These are phyloP conservation scores for Cocos nucifera DNA, from an alignment of 176 grass and related monocot genomes.

Conservation along the genomic window DNA sequence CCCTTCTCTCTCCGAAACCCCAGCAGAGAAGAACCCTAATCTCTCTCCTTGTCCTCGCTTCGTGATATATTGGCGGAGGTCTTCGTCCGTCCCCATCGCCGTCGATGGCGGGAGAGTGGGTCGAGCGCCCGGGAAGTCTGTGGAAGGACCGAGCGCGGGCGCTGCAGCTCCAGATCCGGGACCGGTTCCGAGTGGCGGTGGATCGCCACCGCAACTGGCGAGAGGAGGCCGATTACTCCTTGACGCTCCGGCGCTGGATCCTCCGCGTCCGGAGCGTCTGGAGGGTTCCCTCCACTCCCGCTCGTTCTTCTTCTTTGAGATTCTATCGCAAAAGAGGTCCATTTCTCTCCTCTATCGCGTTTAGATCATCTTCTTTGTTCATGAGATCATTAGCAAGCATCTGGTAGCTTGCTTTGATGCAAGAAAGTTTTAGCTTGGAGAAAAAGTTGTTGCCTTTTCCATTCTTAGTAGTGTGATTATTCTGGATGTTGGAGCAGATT, in stretches of 20 bases:
- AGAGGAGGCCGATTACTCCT: conserved; percentile 26
- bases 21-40: neutral
- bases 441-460: too few species aligned
- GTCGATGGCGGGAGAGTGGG: conserved; percentile 31
- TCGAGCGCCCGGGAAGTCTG: conserved; percentile 35
- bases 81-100: neutral
- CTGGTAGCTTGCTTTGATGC: too few species aligned
- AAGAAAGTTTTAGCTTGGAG: too few species aligned
- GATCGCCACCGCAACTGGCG: conserved; percentile 42
- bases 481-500: too few species aligned
- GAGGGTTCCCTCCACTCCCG: conserved; percentile 6
- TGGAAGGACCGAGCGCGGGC: conserved; percentile 59
- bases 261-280: conserved; percentile 36
- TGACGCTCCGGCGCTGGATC: conserved; percentile 46
- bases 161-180: conserved; percentile 63
- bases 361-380: too few species aligned
- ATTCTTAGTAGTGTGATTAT: too few species aligned
- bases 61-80: neutral
- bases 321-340: conserved; percentile 75
- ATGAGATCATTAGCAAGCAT: too few species aligned
- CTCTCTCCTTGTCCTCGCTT: neutral
- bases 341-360: neutral
- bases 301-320: conserved; percentile 29
- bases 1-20: neutral
- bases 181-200: conserved; percentile 65